phyloP scores from a whole-genome alignment of 805 yeast species.

The Candida multigemmis region DNA sequence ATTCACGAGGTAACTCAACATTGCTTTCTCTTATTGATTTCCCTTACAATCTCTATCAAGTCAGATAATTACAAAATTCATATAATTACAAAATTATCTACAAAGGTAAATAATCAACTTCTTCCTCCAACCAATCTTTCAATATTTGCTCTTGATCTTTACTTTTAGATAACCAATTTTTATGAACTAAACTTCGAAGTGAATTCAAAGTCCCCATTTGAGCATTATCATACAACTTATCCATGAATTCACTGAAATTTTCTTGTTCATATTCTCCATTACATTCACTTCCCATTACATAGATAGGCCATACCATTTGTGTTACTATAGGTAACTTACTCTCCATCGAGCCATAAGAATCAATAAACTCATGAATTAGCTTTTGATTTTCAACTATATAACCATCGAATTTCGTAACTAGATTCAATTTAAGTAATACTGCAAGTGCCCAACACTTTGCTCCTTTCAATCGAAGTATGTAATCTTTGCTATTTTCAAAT shows the following conservation, averaged over 20 bases:
- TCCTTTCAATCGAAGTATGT: slow-evolving; percentile 34
- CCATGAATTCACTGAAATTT: slow-evolving; percentile 22
- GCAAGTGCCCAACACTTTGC: slow-evolving; percentile 53
- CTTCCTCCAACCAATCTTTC: slow-evolving; percentile 39
- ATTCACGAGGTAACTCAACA: too few relatives aligned
- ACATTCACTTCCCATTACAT: slow-evolving; percentile 40
- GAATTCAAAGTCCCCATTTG: slow-evolving; percentile 47
- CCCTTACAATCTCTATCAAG: too few relatives aligned
- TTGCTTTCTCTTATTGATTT: too few relatives aligned
- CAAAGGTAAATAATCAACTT: slow-evolving; percentile 41
- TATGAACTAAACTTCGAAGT: slow-evolving; percentile 30
- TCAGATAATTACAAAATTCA: too few relatives aligned
- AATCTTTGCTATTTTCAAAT: slow-evolving; percentile 14
- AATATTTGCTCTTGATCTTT: slow-evolving; percentile 35
- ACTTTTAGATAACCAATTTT: slow-evolving; percentile 40
- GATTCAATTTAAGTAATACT: slow-evolving; percentile 14
- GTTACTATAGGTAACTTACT: slow-evolving; percentile 39
- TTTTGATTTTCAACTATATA: slow-evolving; percentile 17
- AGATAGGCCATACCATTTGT: slow-evolving; percentile 59
- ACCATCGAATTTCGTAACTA: slow-evolving; percentile 16
- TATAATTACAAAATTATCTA: too few relatives aligned
- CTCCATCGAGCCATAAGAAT: slow-evolving; percentile 37
- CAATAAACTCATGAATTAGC: slow-evolving; percentile 37
- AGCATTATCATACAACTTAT: slow-evolving; percentile 35
- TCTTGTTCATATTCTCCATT: slow-evolving; percentile 19